Percentiles rank a stretch among this genome's conserved stretches.
These are phyloP conservation scores for Escallonia rubra DNA, from an alignment of 129 eudicot genomes.

Conservation along the genomic window DNA sequence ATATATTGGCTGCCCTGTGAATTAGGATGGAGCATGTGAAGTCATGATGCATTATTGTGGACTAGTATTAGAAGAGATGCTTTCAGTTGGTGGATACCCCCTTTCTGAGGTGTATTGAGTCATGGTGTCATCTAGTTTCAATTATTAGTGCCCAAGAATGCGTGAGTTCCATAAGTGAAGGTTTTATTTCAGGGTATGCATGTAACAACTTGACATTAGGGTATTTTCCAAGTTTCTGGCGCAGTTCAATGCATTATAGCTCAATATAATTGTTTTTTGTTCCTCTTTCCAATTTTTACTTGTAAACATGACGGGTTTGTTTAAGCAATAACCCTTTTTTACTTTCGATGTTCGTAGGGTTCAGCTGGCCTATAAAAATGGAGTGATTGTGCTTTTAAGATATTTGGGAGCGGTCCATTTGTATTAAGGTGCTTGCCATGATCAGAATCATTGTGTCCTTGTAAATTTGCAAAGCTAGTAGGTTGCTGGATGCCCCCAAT, in stretches of 20 bases:
- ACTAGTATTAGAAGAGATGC: neutral
- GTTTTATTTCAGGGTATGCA: too few relatives aligned
- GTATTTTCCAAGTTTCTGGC: too few relatives aligned
- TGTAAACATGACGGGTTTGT: too few relatives aligned
- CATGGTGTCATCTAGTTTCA: too few relatives aligned
- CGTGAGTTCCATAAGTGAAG: too few relatives aligned
- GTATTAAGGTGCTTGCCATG: too few relatives aligned
- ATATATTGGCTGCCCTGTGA: neutral
- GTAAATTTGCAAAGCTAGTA: conserved; percentile 9
- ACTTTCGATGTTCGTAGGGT: neutral
- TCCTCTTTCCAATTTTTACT: too few relatives aligned
- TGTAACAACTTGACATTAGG: too few relatives aligned
- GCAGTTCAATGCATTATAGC: too few relatives aligned
- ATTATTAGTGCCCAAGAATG: too few relatives aligned
- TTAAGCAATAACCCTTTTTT: too few relatives aligned
- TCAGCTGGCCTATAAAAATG: conserved; percentile 3
- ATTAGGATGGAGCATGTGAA: neutral
- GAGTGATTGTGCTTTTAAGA: conserved; percentile 8
- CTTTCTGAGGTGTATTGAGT: neutral
- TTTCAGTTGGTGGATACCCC: neutral
- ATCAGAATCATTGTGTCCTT: conserved; percentile 8
- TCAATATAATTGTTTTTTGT: too few relatives aligned
- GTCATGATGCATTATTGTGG: neutral
- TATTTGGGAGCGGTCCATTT: neutral
- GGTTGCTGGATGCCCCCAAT: neutral